Evolutionary conservation across 306 rosid species (phyloP).

Genomic region (Begonia fuchsioides): DNA sequence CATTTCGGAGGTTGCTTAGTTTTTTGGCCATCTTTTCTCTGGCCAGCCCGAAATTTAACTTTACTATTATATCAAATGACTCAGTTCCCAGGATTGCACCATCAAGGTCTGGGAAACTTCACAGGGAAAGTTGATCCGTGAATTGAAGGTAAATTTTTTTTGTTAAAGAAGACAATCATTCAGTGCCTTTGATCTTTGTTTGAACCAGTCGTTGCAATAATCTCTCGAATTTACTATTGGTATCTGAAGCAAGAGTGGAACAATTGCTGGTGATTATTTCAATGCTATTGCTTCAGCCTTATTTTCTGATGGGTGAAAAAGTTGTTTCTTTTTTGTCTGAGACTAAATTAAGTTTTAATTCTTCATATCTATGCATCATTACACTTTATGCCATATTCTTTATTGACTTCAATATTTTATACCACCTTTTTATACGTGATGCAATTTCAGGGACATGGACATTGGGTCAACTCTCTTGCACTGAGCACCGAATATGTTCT

Average conservation of each 20-base stretch:
- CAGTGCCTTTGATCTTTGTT: too few relatives aligned
- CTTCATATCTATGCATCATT: too few relatives aligned
- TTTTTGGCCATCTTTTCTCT: neutral
- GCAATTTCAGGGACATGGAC: conserved; percentile 77
- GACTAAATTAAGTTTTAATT: too few relatives aligned
- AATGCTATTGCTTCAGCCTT: too few relatives aligned
- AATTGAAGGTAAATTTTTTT: conserved; percentile 38
- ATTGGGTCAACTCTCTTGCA: conserved; percentile 94
- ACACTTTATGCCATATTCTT: neutral
- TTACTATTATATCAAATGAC: conserved; percentile 11
- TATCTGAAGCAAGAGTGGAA: too few relatives aligned
- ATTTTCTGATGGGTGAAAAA: too few relatives aligned
- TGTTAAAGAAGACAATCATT: too few relatives aligned
- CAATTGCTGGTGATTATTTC: too few relatives aligned
- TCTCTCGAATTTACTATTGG: too few relatives aligned
- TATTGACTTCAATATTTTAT: neutral
- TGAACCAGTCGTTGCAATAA: too few relatives aligned
- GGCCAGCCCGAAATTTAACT: conserved; percentile 1
- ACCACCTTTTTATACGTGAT: conserved; percentile 10
- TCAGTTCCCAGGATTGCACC: conserved; percentile 84
- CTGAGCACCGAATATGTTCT: conserved; percentile 91
- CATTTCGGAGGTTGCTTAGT: neutral
- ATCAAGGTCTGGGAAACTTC: conserved; percentile 91
- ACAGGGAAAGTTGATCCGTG: conserved; percentile 86
- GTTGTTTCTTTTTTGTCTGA: too few relatives aligned